Evolutionary conservation across 73 alveolate species (phyloP).

Genomic region (Symbiodinium natans): DNA sequence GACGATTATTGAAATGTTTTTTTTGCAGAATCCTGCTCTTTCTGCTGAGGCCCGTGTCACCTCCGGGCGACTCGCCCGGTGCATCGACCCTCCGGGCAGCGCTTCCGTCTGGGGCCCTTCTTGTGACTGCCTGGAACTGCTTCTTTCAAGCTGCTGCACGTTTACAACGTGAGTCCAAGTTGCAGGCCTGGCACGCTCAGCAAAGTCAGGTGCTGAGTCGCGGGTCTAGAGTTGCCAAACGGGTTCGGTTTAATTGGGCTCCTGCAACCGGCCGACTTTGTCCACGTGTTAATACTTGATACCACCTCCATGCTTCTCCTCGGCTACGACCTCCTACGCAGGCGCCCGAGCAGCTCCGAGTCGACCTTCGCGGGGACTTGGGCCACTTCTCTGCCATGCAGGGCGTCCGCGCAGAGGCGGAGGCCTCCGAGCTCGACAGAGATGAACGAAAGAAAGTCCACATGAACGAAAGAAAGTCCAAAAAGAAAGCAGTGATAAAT

Average conservation of each 20-base stretch:
- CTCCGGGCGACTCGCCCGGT: background rate
- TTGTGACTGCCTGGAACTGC: no score
- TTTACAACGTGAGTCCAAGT: no score
- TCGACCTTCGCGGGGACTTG: slow-evolving; percentile 61
- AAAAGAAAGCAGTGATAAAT: no score
- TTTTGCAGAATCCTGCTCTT: no score
- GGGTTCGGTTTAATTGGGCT: background rate
- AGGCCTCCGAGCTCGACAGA: background rate
- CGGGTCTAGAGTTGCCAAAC: no score
- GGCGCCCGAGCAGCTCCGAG: slow-evolving; percentile 12
- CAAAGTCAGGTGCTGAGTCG: slow-evolving; percentile 31
- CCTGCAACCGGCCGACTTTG: no score
- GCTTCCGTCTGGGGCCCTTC: background rate
- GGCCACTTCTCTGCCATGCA: slow-evolving; percentile 83
- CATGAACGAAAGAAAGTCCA: no score
- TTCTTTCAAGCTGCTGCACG: no score
- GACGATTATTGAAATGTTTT: no score
- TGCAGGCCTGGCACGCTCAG: slow-evolving; percentile 91
- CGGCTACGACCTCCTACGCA: background rate
- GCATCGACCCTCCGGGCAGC: background rate
- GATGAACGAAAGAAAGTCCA: no score
- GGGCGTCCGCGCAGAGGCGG: slow-evolving; percentile 79
- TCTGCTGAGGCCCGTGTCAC: background rate
- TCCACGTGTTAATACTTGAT: no score
- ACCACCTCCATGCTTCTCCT: no score